Conservation (phyloP, 805 yeast genomes). For the Ogataea methanolica region DNA sequence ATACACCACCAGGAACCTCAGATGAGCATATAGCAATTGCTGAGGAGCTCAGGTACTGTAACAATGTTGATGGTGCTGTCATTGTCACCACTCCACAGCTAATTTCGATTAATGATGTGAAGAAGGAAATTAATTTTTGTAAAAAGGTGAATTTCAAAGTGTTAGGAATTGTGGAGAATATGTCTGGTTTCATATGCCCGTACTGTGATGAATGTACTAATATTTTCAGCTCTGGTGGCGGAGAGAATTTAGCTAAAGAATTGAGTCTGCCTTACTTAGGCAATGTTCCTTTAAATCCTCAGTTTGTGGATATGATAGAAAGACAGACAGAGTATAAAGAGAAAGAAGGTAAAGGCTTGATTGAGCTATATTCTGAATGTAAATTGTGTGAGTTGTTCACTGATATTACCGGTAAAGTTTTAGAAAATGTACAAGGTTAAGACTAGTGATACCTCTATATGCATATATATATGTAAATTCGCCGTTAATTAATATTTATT, state of each 20-base stretch:
- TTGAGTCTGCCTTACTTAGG: conserved; percentile 71
- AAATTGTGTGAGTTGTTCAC: conserved; percentile 41
- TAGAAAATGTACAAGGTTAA: conserved; percentile 12
- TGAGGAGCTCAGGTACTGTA: conserved; percentile 68
- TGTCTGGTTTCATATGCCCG: conserved; percentile 97
- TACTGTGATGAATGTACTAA: conserved; percentile 88
- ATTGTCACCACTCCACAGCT: conserved; percentile 96
- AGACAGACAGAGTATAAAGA: conserved; percentile 60
- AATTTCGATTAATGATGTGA: conserved; percentile 90
- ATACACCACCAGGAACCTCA: conserved; percentile 98
- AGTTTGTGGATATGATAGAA: conserved; percentile 85
- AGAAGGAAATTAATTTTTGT: conserved; percentile 91
- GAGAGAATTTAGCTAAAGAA: conserved; percentile 60
- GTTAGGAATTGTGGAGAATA: conserved; percentile 88
- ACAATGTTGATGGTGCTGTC: conserved; percentile 84
- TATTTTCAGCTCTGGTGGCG: conserved; percentile 93
- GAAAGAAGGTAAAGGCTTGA: conserved; percentile 30
- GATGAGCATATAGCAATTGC: conserved; percentile 98
- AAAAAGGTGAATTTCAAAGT: conserved; percentile 74
- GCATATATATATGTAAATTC: no score
- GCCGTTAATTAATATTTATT: no score
- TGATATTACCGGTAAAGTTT: conserved; percentile 37
- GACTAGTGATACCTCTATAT: not conserved
- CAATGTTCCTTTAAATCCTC: conserved; percentile 88
- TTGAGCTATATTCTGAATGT: conserved; percentile 33